Evolutionary conservation across 2,329 filamentous ascomycete genomes (phyloP).

Genomic region (Pestalotiopsis fici): DNA sequence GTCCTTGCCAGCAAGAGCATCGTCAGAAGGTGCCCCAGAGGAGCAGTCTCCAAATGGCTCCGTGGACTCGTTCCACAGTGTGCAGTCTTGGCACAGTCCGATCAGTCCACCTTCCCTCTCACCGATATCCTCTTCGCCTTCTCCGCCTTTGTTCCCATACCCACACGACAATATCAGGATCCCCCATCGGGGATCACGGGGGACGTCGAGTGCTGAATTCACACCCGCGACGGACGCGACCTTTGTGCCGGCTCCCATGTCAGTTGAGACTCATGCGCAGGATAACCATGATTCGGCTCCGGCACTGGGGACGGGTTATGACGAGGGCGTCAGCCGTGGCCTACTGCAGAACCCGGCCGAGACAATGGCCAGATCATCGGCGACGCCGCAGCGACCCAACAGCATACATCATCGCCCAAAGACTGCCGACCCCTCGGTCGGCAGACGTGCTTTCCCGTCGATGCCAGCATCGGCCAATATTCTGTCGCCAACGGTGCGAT

Average conservation of each 20-base stretch:
- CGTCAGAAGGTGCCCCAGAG: constrained; percentile 21
- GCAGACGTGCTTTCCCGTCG: constrained; percentile 63
- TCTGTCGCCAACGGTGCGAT: constrained; percentile 49
- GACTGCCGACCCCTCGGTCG: constrained; percentile 48
- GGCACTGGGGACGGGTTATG: constrained; percentile 9
- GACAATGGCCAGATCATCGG: constrained; percentile 20
- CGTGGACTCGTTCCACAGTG: constrained; percentile 56
- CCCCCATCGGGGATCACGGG: constrained; percentile 28
- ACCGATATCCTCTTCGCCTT: constrained; percentile 40
- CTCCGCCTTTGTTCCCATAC: constrained; percentile 33
- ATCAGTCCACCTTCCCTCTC: constrained; percentile 45
- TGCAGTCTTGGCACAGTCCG: constrained; percentile 52
- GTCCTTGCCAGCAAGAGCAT: constrained; percentile 14
- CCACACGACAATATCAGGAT: constrained; percentile 40
- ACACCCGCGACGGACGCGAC: constrained; percentile 31
- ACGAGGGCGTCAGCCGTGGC: constrained; percentile 7
- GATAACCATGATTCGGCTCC: constrained; percentile 23
- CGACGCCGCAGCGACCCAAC: constrained; percentile 33
- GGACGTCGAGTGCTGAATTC: constrained; percentile 30
- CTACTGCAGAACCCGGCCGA: constrained; percentile 5
- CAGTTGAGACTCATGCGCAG: constrained; percentile 20
- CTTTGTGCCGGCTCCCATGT: constrained; percentile 28
- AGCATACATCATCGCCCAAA: constrained; percentile 56
- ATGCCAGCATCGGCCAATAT: constrained; percentile 69
- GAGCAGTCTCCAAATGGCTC: constrained; percentile 46